Evolutionary conservation across 495 filamentous ascomycete genomes (phyloP), one percentile per base, ranked within the genome.

Genomic region (Neurospora cerealis): DNA sequence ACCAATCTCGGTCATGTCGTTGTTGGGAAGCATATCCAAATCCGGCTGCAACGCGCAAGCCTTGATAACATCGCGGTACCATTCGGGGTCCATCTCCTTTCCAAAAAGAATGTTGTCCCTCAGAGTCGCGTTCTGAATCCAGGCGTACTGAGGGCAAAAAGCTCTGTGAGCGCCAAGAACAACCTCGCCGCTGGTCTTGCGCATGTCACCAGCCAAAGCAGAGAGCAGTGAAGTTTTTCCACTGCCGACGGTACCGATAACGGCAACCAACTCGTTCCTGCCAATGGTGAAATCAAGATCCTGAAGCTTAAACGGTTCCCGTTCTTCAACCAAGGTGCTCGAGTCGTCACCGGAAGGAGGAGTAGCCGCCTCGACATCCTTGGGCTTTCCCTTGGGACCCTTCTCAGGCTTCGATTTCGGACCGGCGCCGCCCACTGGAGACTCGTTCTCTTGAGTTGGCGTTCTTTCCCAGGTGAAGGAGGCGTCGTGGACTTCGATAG

Each of bases 71-170:
- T 87, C 81, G n/a, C 85, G 78, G 73, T 92, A 92, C 92, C 91
- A 93, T 0, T 81, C 77, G 36, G 79, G 81, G 54, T 93, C 84
- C 84, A 89, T 89, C 0, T 94, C 89, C 77, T 92, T 93, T 2
- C 95, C 95, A 76, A 99, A 98, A 2, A 96, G 79, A 72, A 99
- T 96, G 76, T 99, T 99, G 71, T 97, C 88, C 73, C 87, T 89
- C 6, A 98, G 90, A 17, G 90, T 91, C 0, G 93, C 85, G 77
- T 98, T 99, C 78, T 98, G 95, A 69, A 99, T 98, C 96, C 96
- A 99, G 4, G 96, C 93, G 78, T 96, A 97, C 78, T 99, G 96
- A 0, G 96, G 94, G 77, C 96, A 99, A 76, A 96, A 97, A 0
- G 94, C 92, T 70, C 94, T 83, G 2, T 89, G 89, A 2, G 92